phyloP scores from a whole-genome alignment of 169 alveolate species.

The Fabrea salina region DNA sequence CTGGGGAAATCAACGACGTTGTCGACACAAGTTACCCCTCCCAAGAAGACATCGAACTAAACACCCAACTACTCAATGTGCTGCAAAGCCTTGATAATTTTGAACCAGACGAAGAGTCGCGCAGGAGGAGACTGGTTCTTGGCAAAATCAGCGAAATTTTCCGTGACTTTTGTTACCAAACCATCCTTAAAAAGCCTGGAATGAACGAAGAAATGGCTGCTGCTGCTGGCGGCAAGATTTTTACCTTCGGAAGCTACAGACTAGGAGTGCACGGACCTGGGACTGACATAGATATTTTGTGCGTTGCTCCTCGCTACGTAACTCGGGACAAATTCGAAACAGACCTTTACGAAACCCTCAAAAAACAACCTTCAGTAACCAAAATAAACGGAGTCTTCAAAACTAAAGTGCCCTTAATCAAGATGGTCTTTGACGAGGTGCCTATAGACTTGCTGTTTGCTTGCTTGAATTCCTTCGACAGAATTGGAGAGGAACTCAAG shows the following conservation, averaged over 20 bases:
- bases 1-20: too few relatives aligned
- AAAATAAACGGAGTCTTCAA: constrained; percentile 93
- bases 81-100: constrained; percentile 75
- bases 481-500: constrained; percentile 53
- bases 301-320: constrained; percentile 95
- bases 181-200: constrained; percentile 76
- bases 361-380: constrained; percentile 85
- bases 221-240: constrained; percentile 88
- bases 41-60: constrained; percentile 74
- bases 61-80: constrained; percentile 70
- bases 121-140: constrained; percentile 85
- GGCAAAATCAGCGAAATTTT: constrained; percentile 86
- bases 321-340: constrained; percentile 92
- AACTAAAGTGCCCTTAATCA: constrained; percentile 97
- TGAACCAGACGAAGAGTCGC: constrained; percentile 88
- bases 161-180: constrained; percentile 85
- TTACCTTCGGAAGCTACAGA: constrained; percentile 96
- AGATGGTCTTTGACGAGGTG: constrained; percentile 89
- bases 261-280: constrained; percentile 97
- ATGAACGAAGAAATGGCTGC: constrained; percentile 86
- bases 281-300: constrained; percentile 97
- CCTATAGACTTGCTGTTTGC: constrained; percentile 97
- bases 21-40: constrained; percentile 47
- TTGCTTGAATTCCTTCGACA: constrained; percentile 70
- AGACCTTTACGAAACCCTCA: constrained; percentile 86